Base-by-base conservation (phyloP, 1,139 yeast species). In the Arxiozyma heterogenica region DNA sequence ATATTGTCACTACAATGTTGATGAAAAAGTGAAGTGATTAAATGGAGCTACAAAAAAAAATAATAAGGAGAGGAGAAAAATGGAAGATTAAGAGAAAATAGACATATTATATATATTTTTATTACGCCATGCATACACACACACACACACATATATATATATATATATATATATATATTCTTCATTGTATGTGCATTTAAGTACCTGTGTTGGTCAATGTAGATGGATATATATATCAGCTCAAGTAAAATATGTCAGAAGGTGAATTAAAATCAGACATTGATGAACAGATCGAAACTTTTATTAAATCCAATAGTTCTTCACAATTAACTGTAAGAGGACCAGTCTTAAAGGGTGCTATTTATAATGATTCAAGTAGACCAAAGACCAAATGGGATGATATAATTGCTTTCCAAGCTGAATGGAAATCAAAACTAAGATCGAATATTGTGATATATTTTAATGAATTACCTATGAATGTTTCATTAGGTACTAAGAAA, bases 361-460 rank as follows among this genome's bases (percentile, higher is more conserved):
- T 51, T n/a, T 51, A 45, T 25, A 51, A 51, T 25, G 45, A 51
- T 43, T 51, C 53, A 8, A 46, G 45, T 34, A 51, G 39, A 43
- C 49, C 50, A 23, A 51, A 46, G 47, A 51, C 53, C 1, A 51
- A 51, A 47, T 51, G 57, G 49, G 59, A 57, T 25, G 84, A 82
- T 56, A 67, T 83, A 53, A 71, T 71, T 51, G 76, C 75, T 58
- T 90, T 96, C 96, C 90, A 86, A 64, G 74, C 74, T 47, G 80
- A 82, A 53, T 90, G 96, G 96, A 75, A 82, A 52, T 74, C 75
- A 53, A 85, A 86, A 61, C 82, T 90, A 84, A 76, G 78, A 25
- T 53, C 57, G 50, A 79, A 76, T 52, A 78, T 87, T 38, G 79
- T 78, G 21, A 84, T 88, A 18, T 90, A 86, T 67, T 87, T 90